Evolutionary conservation across 768 basidiomycete species (phyloP), one percentile per base, ranked within the genome.

Genomic region (Amanita pseudoporphyria): DNA sequence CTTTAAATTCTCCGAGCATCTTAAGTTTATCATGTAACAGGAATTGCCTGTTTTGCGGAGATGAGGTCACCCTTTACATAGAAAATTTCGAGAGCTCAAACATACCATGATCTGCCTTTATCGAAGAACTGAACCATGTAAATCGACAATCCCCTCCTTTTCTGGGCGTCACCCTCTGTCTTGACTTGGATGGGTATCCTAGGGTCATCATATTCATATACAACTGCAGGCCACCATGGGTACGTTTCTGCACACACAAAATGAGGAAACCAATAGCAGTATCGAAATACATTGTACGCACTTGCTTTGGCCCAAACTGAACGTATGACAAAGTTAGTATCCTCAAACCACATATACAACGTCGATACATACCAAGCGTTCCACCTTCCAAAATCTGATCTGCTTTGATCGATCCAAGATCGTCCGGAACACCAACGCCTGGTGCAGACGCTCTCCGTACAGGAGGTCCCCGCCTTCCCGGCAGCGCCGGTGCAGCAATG

Each of bases 151-250:
- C 66, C 67, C 40, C 67, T 69, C 54, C 56, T 56, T 49, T 67
- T 62, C 26, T 60, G 59, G 28, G 61, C 58, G 50, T 65, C 62
- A 51, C 58, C 60, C 28, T 51, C 55, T 31, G 57, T 40, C 24
- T 60, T 39, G 45, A 75, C 64, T 26, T 69, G 67, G 18, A 45
- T 37, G 31, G 85, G 85, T n/a, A 91, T 73, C 0, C 61, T 62
- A 1, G 69, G 62, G 41, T 84, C 77, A 35, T 81, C 77, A 7
- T 76, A 73, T 21, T 82, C 79, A 45, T 74, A 82, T 13, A 93
- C 75, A 7, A 87, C 79, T 7, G 83, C 92, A 35, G 92, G 88
- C 82, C 86, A 95, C 82, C 82, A 94, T 1, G 92, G 92, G 57
- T 72, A 93, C 0, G 81, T 76, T 31, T 69, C 88, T 89, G 52